Percentiles rank a stretch among this genome's conserved stretches.
Conservation (phyloP, 768 basidiomycete genomes). For the Pleurotus djamor region DNA sequence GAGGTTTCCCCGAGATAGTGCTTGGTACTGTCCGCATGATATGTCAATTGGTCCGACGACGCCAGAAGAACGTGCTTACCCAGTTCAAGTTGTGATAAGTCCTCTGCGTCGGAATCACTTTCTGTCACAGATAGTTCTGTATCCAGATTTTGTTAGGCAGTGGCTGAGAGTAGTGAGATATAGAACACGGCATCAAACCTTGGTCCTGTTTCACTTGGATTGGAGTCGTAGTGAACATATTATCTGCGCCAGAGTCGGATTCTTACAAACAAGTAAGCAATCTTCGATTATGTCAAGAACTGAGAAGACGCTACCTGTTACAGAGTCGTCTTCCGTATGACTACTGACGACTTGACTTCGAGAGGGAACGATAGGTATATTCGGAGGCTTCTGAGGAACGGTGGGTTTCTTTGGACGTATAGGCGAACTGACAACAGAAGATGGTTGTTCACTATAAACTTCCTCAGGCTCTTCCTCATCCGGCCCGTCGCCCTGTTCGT, state of each 20-base stretch:
- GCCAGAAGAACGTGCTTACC: neutral
- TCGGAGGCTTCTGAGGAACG: neutral
- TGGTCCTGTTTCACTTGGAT: neutral
- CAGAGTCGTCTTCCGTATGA: constrained; percentile 4
- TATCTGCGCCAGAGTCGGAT: neutral
- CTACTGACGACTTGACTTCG: neutral
- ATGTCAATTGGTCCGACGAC: neutral
- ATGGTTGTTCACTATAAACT: neutral
- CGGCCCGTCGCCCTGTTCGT: constrained; percentile 17
- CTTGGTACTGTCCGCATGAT: neutral
- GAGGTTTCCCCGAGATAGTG: neutral
- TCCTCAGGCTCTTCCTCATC: constrained; percentile 22
- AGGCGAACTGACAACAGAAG: constrained; percentile 3
- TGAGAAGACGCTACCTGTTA: neutral
- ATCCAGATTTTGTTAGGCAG: too few species aligned
- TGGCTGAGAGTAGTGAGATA: too few species aligned
- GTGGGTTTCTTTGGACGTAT: neutral
- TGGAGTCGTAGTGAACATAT: neutral
- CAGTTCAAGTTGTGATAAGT: neutral
- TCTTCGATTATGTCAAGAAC: neutral
- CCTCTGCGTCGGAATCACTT: constrained; percentile 14
- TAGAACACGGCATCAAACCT: too few species aligned
- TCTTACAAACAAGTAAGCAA: neutral
- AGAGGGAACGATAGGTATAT: neutral
- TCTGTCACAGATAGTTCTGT: constrained; percentile 2